Conservation (phyloP, 805 yeast species). For the Metschnikowia kunwiensis region DNA sequence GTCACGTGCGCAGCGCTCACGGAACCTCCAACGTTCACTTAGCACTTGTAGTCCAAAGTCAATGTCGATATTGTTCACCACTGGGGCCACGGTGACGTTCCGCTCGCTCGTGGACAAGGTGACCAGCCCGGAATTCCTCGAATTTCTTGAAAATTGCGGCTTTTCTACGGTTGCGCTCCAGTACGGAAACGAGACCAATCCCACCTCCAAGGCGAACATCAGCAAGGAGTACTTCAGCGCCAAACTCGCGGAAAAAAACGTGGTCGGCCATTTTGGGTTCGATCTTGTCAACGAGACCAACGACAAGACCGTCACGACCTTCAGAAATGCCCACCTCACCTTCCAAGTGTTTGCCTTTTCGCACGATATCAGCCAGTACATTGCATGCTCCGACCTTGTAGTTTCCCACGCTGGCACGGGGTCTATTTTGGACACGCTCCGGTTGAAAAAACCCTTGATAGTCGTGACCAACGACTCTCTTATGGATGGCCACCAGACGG, state of each 20-base stretch:
- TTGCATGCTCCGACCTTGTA: constrained; percentile 53
- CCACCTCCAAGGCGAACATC: constrained; percentile 16
- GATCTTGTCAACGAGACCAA: constrained; percentile 15
- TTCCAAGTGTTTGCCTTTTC: constrained; percentile 30
- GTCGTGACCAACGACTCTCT: constrained; percentile 68
- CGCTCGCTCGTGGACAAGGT: constrained; percentile 49
- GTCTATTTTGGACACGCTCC: constrained; percentile 74
- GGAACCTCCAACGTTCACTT: background rate
- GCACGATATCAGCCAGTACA: constrained; percentile 29
- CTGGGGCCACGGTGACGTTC: constrained; percentile 92
- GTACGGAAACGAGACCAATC: constrained; percentile 32
- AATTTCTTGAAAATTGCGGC: constrained; percentile 31
- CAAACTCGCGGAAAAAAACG: constrained; percentile 14
- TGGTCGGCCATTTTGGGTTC: constrained; percentile 14
- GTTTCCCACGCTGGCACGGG: constrained; percentile 94
- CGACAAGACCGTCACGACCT: constrained; percentile 16
- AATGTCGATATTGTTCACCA: constrained; percentile 55
- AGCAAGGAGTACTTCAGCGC: constrained; percentile 25
- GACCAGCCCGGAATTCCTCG: constrained; percentile 33
- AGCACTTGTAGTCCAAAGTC: no score
- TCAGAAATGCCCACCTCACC: constrained; percentile 11
- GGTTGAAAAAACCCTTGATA: constrained; percentile 53
- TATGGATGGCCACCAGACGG: constrained; percentile 36
- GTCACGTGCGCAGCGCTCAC: no score
- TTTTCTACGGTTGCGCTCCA: constrained; percentile 31